Conservation (phyloP, 2,329 filamentous ascomycete species). For the Cordyceps cicadae region DNA sequence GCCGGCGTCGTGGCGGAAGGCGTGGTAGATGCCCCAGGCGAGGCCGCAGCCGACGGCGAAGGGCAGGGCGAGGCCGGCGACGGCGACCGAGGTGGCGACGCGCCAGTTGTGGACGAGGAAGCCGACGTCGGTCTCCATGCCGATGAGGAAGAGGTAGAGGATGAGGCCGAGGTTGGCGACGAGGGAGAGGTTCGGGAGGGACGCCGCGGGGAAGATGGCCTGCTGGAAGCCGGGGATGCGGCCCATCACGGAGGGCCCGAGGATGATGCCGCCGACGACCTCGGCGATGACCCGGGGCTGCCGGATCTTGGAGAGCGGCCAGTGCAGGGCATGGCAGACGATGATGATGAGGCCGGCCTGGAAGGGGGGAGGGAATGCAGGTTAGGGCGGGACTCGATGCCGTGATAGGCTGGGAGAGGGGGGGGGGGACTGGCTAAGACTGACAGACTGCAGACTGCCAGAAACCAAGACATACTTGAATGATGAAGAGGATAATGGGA, state of each 20-base stretch:
- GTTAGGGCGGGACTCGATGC: conserved; percentile 3
- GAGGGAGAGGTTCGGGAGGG: conserved; percentile 66
- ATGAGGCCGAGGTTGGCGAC: conserved; percentile 79
- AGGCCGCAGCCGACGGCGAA: conserved; percentile 77
- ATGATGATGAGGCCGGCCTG: conserved; percentile 39
- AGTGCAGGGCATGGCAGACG: conserved; percentile 52
- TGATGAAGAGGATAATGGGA: conserved; percentile 68
- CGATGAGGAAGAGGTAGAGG: conserved; percentile 80
- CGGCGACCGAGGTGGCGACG: conserved; percentile 66
- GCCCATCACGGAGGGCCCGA: conserved; percentile 83
- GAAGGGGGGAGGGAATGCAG: conserved; percentile 4
- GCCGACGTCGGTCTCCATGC: conserved; percentile 75
- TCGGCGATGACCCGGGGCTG: conserved; percentile 80
- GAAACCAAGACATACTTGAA: conserved; percentile 54
- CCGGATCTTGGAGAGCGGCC: conserved; percentile 65
- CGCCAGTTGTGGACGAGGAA: conserved; percentile 74
- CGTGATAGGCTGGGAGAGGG: too few species aligned
- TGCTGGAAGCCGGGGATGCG: conserved; percentile 69
- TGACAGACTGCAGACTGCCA: too few species aligned
- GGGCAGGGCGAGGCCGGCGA: conserved; percentile 72
- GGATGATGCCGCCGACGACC: conserved; percentile 74
- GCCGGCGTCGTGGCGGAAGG: conserved; percentile 48
- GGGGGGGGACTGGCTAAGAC: too few species aligned
- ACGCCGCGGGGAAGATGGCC: conserved; percentile 67
- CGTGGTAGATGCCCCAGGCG: conserved; percentile 69